Conservation (phyloP, 805 yeast genomes). For the Saccharomycopsis lassenensis region DNA sequence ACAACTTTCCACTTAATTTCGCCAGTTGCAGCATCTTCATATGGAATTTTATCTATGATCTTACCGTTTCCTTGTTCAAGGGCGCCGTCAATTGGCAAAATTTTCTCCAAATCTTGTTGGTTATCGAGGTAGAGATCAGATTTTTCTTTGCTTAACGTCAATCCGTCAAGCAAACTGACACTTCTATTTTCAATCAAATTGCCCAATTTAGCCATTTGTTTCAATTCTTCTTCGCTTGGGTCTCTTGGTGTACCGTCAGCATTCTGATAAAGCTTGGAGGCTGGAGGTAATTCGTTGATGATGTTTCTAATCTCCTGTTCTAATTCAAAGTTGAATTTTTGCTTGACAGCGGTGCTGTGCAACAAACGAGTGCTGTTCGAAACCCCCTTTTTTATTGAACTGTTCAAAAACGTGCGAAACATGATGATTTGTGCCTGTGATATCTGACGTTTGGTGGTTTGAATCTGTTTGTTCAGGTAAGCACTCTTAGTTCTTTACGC, state of each 20-base stretch:
- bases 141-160: constrained; percentile 41
- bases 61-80: too few relatives aligned
- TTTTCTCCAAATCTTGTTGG: constrained; percentile 46
- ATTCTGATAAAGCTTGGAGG: constrained; percentile 57
- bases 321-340: constrained; percentile 30
- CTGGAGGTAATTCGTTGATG: constrained; percentile 52
- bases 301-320: constrained; percentile 54
- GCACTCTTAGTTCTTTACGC: too few relatives aligned
- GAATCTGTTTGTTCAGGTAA: too few relatives aligned
- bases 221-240: constrained; percentile 61
- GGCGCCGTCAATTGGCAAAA: constrained; percentile 36
- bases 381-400: too few relatives aligned
- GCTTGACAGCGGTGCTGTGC: constrained; percentile 3
- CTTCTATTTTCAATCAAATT: constrained; percentile 46
- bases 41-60: constrained; percentile 76
- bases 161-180: constrained; percentile 36
- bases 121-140: constrained; percentile 47
- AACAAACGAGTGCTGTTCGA: constrained; percentile 6
- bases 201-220: constrained; percentile 62
- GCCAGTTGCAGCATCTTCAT: constrained; percentile 68
- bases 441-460: too few relatives aligned
- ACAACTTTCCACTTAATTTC: constrained; percentile 70
- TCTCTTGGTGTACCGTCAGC: constrained; percentile 65
- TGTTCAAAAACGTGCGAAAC: too few relatives aligned
- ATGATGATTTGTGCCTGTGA: too few relatives aligned